phyloP scores from a whole-genome alignment of 768 basidiomycete genomes.

The Pulveroboletus sp. region DNA sequence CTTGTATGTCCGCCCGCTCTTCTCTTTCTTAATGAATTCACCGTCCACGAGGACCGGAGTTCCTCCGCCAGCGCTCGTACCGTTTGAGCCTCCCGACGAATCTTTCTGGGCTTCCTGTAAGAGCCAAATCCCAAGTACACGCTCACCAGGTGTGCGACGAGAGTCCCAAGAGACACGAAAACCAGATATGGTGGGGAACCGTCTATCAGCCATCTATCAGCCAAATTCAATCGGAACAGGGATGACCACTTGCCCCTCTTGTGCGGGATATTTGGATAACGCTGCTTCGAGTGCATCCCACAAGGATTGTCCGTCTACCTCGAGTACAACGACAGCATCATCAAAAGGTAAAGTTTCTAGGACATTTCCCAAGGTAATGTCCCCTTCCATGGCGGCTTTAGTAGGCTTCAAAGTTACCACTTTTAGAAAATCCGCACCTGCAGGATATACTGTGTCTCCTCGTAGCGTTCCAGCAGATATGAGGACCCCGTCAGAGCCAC shows the following conservation, averaged over 20 bases:
- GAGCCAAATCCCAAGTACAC: conserved; percentile 69
- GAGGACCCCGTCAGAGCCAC: conserved; percentile 71
- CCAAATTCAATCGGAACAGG: no score
- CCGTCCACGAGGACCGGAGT: conserved; percentile 36
- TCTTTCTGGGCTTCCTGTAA: conserved; percentile 32
- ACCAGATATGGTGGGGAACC: conserved; percentile 83
- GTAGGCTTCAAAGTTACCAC: no score
- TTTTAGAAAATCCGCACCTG: conserved; percentile 51
- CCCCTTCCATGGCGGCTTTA: no score
- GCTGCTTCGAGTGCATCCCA: conserved; percentile 76
- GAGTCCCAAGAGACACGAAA: conserved; percentile 84
- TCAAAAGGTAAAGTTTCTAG: conserved; percentile 84
- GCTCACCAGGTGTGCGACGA: conserved; percentile 57
- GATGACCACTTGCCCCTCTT: conserved; percentile 88
- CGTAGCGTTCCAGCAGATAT: conserved; percentile 82
- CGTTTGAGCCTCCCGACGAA: conserved; percentile 9
- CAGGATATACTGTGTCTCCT: conserved; percentile 80
- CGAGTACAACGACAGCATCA: conserved; percentile 77
- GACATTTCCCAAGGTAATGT: conserved; percentile 79
- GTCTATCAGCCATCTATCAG: no score
- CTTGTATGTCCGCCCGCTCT: conserved; percentile 53
- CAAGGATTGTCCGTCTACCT: conserved; percentile 69
- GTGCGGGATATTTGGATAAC: conserved; percentile 75
- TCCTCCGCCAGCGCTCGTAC: no score
- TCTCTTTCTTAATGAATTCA: conserved; percentile 51